These are phyloP conservation scores for Pistacia atlantica DNA, from an alignment of 345 rosid genomes.

Conservation along the genomic window DNA sequence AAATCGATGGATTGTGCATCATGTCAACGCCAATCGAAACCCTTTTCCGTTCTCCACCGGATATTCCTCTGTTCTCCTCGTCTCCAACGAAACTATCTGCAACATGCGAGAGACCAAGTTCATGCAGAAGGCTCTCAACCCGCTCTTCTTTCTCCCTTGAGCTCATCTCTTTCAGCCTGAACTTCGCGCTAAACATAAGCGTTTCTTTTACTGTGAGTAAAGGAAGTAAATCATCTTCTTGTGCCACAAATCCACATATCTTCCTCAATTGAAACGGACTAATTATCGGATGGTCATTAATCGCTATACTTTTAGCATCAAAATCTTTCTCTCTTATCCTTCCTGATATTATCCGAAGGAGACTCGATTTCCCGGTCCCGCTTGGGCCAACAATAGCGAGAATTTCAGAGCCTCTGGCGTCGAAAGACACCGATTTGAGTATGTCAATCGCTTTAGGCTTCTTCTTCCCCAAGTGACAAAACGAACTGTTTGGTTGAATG, in stretches of 20 bases:
- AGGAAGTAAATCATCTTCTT: conserved; percentile 80
- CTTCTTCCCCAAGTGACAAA: conserved; percentile 30
- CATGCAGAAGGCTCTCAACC: conserved; percentile 66
- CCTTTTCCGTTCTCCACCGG: conserved; percentile 83
- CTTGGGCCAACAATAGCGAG: conserved; percentile 85
- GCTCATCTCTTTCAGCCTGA: conserved; percentile 58
- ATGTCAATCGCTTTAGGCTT: conserved; percentile 50
- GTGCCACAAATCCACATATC: conserved; percentile 84
- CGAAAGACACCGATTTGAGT: conserved; percentile 69
- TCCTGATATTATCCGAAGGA: conserved; percentile 71
- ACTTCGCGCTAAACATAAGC: conserved; percentile 73
- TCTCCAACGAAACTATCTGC: conserved; percentile 56
- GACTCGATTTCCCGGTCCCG: conserved; percentile 86
- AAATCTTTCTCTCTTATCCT: conserved; percentile 57
- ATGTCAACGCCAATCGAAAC: conserved; percentile 86
- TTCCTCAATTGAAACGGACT: conserved; percentile 55
- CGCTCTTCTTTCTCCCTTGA: conserved; percentile 55
- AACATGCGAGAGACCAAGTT: conserved; percentile 65
- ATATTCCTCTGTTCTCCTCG: conserved; percentile 71
- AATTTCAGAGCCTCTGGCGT: conserved; percentile 63
- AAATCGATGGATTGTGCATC: conserved; percentile 76
- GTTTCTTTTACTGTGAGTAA: conserved; percentile 86
- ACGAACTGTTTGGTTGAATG: conserved; percentile 33
- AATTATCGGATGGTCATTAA: conserved; percentile 39
- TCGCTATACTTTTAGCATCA: conserved; percentile 46